A percentile compares a stretch with the other conserved stretches of the same genome.
Conservation (phyloP, 2,329 filamentous ascomycete species). For the Periconia digitata region DNA sequence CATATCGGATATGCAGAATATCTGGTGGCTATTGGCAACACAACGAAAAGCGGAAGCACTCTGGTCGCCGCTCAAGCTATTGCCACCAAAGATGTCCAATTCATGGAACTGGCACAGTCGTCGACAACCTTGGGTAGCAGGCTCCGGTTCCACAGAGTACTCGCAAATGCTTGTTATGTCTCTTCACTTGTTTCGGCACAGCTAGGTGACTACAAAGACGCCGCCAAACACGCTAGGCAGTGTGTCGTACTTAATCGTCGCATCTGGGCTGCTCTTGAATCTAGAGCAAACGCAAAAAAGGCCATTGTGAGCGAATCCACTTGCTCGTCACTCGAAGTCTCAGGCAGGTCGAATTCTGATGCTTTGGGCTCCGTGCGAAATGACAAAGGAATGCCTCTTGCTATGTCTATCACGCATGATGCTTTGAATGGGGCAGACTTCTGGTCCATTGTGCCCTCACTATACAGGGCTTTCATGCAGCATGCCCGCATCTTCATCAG, state of each 20-base stretch:
- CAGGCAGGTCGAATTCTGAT: constrained; percentile 23
- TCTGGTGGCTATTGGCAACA: constrained; percentile 65
- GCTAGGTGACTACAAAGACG: constrained; percentile 48
- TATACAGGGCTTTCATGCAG: constrained; percentile 71
- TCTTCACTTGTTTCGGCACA: constrained; percentile 68
- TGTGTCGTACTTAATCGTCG: constrained; percentile 53
- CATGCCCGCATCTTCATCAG: constrained; percentile 79
- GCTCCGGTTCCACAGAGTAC: constrained; percentile 51
- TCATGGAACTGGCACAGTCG: constrained; percentile 33
- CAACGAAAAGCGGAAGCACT: constrained; percentile 54
- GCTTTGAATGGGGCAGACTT: constrained; percentile 65
- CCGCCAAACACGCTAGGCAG: constrained; percentile 52
- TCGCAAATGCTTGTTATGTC: constrained; percentile 64
- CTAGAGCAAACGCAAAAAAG: constrained; percentile 31
- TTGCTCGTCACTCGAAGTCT: constrained; percentile 18
- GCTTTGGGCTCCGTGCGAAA: constrained; percentile 32
- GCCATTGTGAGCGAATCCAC: constrained; percentile 9
- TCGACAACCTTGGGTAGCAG: constrained; percentile 37
- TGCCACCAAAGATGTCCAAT: constrained; percentile 27
- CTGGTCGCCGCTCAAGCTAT: constrained; percentile 33
- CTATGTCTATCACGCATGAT: constrained; percentile 48
- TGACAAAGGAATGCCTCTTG: constrained; percentile 30
- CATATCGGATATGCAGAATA: constrained; percentile 77
- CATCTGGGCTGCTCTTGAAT: constrained; percentile 56
- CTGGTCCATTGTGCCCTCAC: constrained; percentile 75